Evolutionary conservation across 176 grass and related monocot species (phyloP), one percentile per base, ranked within the genome.

Genomic region (Aegilops tauschii): DNA sequence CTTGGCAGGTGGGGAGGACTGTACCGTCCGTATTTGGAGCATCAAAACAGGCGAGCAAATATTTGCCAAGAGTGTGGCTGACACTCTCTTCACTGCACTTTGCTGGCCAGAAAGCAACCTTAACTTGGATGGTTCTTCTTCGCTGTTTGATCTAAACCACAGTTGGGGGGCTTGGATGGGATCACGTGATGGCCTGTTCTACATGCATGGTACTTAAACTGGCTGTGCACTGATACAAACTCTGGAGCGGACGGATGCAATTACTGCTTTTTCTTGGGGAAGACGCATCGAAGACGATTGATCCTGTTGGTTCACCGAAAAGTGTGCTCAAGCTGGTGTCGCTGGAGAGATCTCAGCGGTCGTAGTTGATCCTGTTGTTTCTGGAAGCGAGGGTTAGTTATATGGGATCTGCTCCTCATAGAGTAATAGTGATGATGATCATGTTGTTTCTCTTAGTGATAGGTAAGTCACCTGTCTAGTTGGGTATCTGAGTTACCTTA

Each of bases 121-220:
- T 32, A 81, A 84, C 20, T 72, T 79, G 27, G 36, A 77, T 75
- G 31, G 75, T 69, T 91, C 61, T 64, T 91, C 71, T 72, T 81
- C 44, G 8, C 21, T 73, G 77, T 87, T 92, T 85, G 81, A 79
- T 78, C 28, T 76, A 79, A 90, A 78, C 81, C 89, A 91, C 37
- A 94, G 92, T 66, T 93, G 92, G 87, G 93, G 88, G 30, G 88
- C 93, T 89, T 98, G 96, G 93, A 80, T 98, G 84, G 96, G 96
- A 82, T 98, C 96, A 25, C 81, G 73, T 61, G 84, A 90, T 17
- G 93, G 93, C 20, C 66, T 98, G 45, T 94, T 85, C 88, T 96
- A 98, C 71, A 85, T 93, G 96, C 93, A 95, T 65, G 86, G 86
- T 54, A 92, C 87, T 75, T 98, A 85, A 91, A 80, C 34, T 30